A percentile compares a stretch with the other conserved stretches of the same genome.
Conservation (phyloP, 2,329 filamentous ascomycete genomes). For the Incumbomyces lentus region DNA sequence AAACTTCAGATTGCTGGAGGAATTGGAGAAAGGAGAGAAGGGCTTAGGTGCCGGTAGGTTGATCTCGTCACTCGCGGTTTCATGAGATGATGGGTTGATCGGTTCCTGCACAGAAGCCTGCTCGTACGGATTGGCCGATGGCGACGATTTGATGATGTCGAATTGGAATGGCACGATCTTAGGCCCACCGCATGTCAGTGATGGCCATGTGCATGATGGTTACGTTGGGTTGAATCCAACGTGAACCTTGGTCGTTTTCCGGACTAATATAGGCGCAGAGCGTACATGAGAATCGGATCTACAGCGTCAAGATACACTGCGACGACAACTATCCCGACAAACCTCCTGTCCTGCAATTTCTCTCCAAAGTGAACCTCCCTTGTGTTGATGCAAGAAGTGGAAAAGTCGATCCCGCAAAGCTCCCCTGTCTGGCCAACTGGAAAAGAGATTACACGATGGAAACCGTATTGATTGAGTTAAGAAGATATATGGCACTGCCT, state of each 20-base stretch:
- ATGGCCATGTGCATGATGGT: conserved; percentile 11
- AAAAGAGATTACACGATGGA: conserved; percentile 92
- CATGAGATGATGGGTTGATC: conserved; percentile 6
- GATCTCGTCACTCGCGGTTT: background rate
- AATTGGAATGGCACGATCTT: conserved; percentile 99
- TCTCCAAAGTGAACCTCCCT: conserved; percentile 91
- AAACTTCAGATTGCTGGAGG: conserved; percentile 92
- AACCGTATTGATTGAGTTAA: conserved; percentile 76
- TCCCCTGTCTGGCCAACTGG: conserved; percentile 82
- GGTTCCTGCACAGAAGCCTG: conserved; percentile 60
- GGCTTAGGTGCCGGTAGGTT: conserved; percentile 73
- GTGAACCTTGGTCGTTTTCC: background rate
- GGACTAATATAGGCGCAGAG: conserved; percentile 46
- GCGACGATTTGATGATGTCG: conserved; percentile 90
- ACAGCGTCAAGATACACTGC: conserved; percentile 95
- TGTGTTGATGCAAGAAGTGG: conserved; percentile 76
- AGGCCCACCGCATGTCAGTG: conserved; percentile 80
- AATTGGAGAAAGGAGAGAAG: conserved; percentile 98
- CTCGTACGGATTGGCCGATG: conserved; percentile 89
- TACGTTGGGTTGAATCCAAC: too few species aligned
- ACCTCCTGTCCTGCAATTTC: conserved; percentile 83
- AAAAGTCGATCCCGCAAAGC: conserved; percentile 68
- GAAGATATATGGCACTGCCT: conserved; percentile 86
- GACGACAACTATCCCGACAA: conserved; percentile 78
- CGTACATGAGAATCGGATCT: conserved; percentile 97